phyloP scores from a whole-genome alignment of 371 early-diverging fungal genomes.

The Parasitella parasitica region DNA sequence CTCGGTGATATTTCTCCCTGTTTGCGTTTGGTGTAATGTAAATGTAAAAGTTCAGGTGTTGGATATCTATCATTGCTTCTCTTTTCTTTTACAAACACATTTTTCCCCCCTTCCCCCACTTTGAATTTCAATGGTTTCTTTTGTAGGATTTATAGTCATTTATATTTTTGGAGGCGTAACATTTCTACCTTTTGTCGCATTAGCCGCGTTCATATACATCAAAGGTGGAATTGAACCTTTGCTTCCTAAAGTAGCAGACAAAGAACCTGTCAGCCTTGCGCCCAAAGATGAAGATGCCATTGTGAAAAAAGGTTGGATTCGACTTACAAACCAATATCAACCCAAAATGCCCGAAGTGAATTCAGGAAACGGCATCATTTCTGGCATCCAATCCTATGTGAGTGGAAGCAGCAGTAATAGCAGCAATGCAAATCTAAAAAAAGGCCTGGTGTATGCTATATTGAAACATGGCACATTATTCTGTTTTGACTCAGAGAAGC shows the following conservation, averaged over 20 bases:
- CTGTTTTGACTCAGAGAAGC: constrained; percentile 75
- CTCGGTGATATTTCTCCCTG: neutral
- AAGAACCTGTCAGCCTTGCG: neutral
- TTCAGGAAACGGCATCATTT: constrained; percentile 18
- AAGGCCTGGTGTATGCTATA: constrained; percentile 62
- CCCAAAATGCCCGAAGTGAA: constrained; percentile 24
- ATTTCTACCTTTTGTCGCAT: constrained; percentile 17
- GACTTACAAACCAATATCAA: constrained; percentile 32
- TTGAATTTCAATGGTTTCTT: constrained; percentile 1
- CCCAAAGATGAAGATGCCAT: constrained; percentile 10
- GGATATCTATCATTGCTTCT: neutral
- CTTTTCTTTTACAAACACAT: neutral
- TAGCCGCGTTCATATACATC: constrained; percentile 8
- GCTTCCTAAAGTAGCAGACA: neutral
- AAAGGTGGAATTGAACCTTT: constrained; percentile 6
- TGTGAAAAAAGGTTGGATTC: constrained; percentile 45
- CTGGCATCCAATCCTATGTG: constrained; percentile 27
- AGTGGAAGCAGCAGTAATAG: constrained; percentile 6
- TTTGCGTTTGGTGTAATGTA: neutral
- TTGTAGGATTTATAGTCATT: constrained; percentile 14
- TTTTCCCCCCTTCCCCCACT: neutral
- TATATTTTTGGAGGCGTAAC: constrained; percentile 27
- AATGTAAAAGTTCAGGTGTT: neutral
- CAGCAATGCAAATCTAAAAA: constrained; percentile 4
- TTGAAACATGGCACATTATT: constrained; percentile 78